phyloP scores from a whole-genome alignment of 1,139 yeast genomes.

The Pichia norvegensis region DNA sequence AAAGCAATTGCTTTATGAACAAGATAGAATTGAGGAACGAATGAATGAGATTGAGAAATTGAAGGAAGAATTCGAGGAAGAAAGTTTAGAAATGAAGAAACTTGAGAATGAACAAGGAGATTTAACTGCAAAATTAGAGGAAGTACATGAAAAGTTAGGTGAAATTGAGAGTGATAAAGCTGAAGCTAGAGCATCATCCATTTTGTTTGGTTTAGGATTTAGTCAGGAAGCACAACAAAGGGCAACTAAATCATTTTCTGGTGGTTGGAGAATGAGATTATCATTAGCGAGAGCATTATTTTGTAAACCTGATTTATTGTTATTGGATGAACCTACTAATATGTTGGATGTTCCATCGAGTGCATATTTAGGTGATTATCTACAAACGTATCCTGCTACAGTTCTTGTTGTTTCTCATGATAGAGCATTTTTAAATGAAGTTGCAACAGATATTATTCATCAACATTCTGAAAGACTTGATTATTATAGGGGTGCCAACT shows the following conservation, averaged over 20 bases:
- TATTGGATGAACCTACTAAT: slow-evolving; percentile 97
- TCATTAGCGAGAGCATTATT: slow-evolving; percentile 96
- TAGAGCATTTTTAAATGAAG: slow-evolving; percentile 92
- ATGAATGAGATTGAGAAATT: slow-evolving; percentile 64
- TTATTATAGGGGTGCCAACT: slow-evolving; percentile 90
- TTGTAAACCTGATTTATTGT: slow-evolving; percentile 88
- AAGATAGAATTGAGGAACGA: slow-evolving; percentile 64
- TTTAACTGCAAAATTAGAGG: slow-evolving; percentile 67
- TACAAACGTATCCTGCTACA: slow-evolving; percentile 85
- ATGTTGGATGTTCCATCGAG: slow-evolving; percentile 99
- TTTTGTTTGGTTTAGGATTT: slow-evolving; percentile 86
- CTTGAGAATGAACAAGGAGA: slow-evolving; percentile 87
- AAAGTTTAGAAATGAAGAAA: slow-evolving; percentile 68
- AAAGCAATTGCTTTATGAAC: slow-evolving; percentile 75
- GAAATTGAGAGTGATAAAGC: slow-evolving; percentile 98
- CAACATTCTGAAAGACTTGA: slow-evolving; percentile 96
- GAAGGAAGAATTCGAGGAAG: slow-evolving; percentile 69
- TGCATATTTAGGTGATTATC: slow-evolving; percentile 81
- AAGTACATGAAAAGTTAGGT: slow-evolving; percentile 68
- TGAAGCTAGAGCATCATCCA: slow-evolving; percentile 95
- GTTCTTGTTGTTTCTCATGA: slow-evolving; percentile 96
- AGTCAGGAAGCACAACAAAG: slow-evolving; percentile 74
- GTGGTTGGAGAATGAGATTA: slow-evolving; percentile 99
- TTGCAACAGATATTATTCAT: slow-evolving; percentile 94
- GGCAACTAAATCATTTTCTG: slow-evolving; percentile 88